Base-by-base conservation (phyloP, 2,329 filamentous ascomycete genomes). In the Trichoderma sp. region DNA sequence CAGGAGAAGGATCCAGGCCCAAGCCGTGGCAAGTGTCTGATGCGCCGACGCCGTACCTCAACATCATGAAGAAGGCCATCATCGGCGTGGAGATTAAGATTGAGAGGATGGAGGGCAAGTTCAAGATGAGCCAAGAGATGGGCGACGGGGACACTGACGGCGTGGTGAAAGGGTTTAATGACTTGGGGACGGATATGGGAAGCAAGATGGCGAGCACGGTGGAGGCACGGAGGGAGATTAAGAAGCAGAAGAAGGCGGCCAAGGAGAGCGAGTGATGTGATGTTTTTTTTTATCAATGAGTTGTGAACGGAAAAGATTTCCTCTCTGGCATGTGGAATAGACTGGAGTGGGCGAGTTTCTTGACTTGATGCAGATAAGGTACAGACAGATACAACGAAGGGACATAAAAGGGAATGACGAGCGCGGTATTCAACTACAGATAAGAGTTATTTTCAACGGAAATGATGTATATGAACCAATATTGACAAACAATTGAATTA, bases 91-190 rank as follows among this genome's bases (percentile, higher is more conserved):
- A 91, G 77, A 87, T 92, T 56, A 78, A 81, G 56, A 84, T 91
- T 71, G 83, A 85, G 0, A 77, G 83, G 6, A 77, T 91, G 39
- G 85, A 86, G 63, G 89, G 89, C 14, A 91, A 90, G 81, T 90
- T 87, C 74, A 91, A 92, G 82, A 90, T 91, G 89, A 90, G 87
- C 74, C 89, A 91, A 80, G 89, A 91, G 76, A 82, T 85, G 82
- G 71, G 77, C 0, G 76, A 78, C 2, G 88, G 83, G 0, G 90
- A 91, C 76, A 78, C 84, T 0, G 79, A 86, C 26, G 90, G 90
- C 1, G 86, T 91, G 0, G 80, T 89, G 8, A 76, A 85, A 4
- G 90, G 90, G 0, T 91, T 92, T 73, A 79, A 81, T 43, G 73
- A 60, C 0, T 51, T 84, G 28, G 77, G 73, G 0, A 77, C 80